These are phyloP conservation scores for Piloderma croceum DNA, from an alignment of 768 basidiomycete genomes.

Conservation along the genomic window DNA sequence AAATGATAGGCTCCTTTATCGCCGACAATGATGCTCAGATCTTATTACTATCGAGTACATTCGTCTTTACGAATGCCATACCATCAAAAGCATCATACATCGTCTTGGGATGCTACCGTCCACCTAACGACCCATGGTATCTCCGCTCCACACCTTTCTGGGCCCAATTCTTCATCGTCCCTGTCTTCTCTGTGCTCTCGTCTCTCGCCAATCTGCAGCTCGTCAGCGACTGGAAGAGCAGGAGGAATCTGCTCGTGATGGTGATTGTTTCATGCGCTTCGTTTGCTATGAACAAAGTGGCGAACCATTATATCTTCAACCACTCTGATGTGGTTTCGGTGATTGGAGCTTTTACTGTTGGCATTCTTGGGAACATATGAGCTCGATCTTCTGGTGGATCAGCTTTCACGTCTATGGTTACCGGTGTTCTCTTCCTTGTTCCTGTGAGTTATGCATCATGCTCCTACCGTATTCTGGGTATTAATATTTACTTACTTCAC, in stretches of 20 bases:
- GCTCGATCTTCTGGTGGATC: conserved; percentile 80
- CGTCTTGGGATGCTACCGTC: conserved; percentile 66
- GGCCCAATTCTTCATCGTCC: conserved; percentile 73
- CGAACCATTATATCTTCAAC: conserved; percentile 81
- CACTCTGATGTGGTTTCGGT: conserved; percentile 80
- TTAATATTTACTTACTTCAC: too few relatives aligned
- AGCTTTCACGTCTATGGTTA: conserved; percentile 90
- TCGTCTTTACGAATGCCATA: conserved; percentile 57
- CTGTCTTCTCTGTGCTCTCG: conserved; percentile 63
- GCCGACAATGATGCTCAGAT: conserved; percentile 45
- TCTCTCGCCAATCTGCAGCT: conserved; percentile 79
- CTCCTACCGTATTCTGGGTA: too few relatives aligned
- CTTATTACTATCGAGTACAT: conserved; percentile 52
- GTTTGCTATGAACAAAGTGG: conserved; percentile 75
- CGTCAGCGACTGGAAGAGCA: conserved; percentile 53
- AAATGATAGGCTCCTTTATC: conserved; percentile 62
- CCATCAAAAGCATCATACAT: conserved; percentile 43
- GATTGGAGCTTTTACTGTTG: conserved; percentile 80
- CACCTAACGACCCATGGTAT: conserved; percentile 62
- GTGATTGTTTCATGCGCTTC: conserved; percentile 76
- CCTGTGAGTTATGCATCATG: too few relatives aligned
- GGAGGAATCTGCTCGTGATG: conserved; percentile 76
- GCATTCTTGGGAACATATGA: conserved; percentile 73
- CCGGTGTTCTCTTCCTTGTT: conserved; percentile 81
- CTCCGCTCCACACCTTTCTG: conserved; percentile 78